Base-by-base conservation (phyloP, 768 basidiomycete species). In the Podaxis sp. region DNA sequence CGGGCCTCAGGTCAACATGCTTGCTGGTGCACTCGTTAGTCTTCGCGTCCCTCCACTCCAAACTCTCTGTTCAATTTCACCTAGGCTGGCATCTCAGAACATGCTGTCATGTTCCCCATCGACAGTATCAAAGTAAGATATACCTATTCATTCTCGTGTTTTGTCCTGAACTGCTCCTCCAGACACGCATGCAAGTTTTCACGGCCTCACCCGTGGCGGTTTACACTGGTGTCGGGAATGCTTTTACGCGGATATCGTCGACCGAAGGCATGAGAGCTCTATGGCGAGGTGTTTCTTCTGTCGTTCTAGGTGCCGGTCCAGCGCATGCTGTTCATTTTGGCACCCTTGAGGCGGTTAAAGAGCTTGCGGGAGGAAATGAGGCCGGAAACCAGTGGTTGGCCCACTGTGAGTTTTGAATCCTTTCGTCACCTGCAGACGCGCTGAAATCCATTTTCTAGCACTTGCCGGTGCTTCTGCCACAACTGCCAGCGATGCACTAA, bases 121-220 rank as follows among this genome's bases (percentile, higher is more conserved):
- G 97, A 99, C 78, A 96, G 94, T 71, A 98, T 99, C 73, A 99
- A 99, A 83, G 97, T 93, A 62, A 63, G 88, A 77, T 11, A 51
- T 13, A 11, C 55, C 25, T 29, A 3, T 37, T 51, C 58, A 25
- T 52, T 25, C 38, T 13, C 50, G 47, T 22, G 33, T 49, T 19
- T 43, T 43, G 46, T 61, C 59, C 58, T 65, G 51, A 63, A 52
- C 29, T 38, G 66, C 25, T 54, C 27, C n/a, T 55, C 29, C 1
- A 99, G 97, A 98, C 97, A 51, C 93, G 97, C 71, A 99, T 99
- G 97, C 97, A 99, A 80, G 94, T 99, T 55, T 91, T 96, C 69
- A 85, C 93, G 43, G 81, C 93, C 8, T 91, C 91, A 13, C 92
- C 91, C 5, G 86, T 88, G 7, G 93, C 91, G 11, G 83, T 94